A percentile compares a stretch with the other conserved stretches of the same genome.
phyloP scores from a whole-genome alignment of 2,329 filamentous ascomycete genomes.

The Penicillium sp. region DNA sequence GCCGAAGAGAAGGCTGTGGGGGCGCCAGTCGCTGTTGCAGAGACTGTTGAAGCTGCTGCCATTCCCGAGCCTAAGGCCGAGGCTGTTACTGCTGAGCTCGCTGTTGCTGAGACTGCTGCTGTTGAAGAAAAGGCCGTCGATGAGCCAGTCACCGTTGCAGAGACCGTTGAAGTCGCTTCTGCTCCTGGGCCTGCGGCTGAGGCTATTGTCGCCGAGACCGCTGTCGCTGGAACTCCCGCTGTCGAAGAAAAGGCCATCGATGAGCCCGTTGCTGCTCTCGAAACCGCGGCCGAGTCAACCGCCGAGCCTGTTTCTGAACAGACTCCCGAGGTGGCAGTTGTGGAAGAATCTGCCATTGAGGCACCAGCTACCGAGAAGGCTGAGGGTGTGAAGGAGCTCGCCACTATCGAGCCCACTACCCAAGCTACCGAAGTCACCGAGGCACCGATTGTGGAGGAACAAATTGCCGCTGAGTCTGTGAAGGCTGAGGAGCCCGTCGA shows the following conservation, averaged over 20 bases:
- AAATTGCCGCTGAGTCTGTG: background rate
- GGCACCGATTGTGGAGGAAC: background rate
- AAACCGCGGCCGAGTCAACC: background rate
- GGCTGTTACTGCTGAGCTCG: background rate
- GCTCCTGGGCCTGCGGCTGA: background rate
- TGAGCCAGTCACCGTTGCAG: background rate
- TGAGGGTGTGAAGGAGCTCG: background rate
- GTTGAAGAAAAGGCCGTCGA: background rate
- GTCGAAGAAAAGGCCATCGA: background rate
- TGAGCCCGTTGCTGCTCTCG: background rate
- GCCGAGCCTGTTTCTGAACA: background rate
- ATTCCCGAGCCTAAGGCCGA: constrained; percentile 3
- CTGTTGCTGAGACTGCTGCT: background rate
- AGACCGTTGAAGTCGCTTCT: background rate
- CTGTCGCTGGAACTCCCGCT: background rate
- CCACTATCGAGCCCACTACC: background rate
- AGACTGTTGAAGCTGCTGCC: constrained; percentile 3
- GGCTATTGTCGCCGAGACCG: background rate
- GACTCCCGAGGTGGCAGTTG: background rate
- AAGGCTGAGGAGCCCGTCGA: background rate
- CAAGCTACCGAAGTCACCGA: background rate
- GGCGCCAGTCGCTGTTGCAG: background rate
- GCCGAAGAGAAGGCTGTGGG: constrained; percentile 1
- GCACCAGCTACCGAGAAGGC: background rate
- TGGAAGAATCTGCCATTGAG: background rate